A percentile compares a stretch with the other conserved stretches of the same genome.
These are phyloP conservation scores for Fomitopsis pulvina DNA, from an alignment of 768 basidiomycete genomes.

Conservation along the genomic window DNA sequence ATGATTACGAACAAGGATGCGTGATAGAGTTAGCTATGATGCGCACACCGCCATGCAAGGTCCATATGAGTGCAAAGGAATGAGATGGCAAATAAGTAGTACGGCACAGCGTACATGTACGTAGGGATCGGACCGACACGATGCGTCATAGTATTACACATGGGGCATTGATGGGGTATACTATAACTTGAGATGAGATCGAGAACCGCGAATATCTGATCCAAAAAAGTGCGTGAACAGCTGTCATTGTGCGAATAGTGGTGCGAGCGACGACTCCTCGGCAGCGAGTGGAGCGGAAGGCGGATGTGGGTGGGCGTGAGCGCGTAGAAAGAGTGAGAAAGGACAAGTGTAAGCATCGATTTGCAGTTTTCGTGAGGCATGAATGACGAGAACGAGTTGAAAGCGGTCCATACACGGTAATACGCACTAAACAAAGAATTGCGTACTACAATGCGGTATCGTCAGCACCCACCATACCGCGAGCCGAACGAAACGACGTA, in stretches of 20 bases:
- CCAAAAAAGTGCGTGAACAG: constrained; percentile 20
- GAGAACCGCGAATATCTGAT: constrained; percentile 26
- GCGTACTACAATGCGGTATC: constrained; percentile 50
- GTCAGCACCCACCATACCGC: constrained; percentile 9
- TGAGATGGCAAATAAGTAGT: constrained; percentile 12
- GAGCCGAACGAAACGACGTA: constrained; percentile 36
- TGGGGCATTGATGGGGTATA: constrained; percentile 30
- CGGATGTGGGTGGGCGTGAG: constrained; percentile 4
- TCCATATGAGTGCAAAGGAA: constrained; percentile 7
- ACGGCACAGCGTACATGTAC: constrained; percentile 19
- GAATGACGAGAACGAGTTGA: constrained; percentile 12
- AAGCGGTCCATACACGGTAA: constrained; percentile 19
- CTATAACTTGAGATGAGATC: constrained; percentile 25
- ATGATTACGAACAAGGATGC: constrained; percentile 5
- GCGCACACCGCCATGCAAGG: constrained; percentile 7
- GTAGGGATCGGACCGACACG: constrained; percentile 19
- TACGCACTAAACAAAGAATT: constrained; percentile 72
- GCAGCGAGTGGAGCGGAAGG: constrained; percentile 9
- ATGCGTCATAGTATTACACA: constrained; percentile 34
- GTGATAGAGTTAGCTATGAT: constrained; percentile 10
- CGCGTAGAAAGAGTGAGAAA: constrained; percentile 4
- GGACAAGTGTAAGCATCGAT: constrained; percentile 12
- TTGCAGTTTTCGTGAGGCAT: constrained; percentile 15
- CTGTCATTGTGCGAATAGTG: constrained; percentile 19
- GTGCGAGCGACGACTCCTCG: constrained; percentile 15